Conservation (phyloP, 768 basidiomycete genomes). For the Artomyces pyxidatus region DNA sequence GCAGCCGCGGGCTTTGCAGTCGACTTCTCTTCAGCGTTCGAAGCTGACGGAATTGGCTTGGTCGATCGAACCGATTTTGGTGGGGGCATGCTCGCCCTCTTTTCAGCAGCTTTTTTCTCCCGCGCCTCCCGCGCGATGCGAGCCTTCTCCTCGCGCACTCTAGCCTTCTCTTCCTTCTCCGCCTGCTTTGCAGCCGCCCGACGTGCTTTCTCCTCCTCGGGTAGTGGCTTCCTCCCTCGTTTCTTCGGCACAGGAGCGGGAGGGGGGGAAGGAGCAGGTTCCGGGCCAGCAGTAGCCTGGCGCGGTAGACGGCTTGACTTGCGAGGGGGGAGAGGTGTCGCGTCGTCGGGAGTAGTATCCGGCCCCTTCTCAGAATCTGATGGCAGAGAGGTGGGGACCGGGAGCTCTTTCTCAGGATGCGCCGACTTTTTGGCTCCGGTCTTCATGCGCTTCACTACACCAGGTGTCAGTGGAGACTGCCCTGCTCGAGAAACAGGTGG, state of each 20-base stretch:
- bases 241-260: neutral
- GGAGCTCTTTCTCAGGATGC: neutral
- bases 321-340: neutral
- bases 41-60: neutral
- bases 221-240: neutral
- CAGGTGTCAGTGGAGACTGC: neutral
- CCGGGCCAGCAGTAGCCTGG: neutral
- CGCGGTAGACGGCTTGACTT: neutral
- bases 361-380: neutral
- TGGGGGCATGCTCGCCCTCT: neutral
- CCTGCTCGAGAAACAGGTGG: slow-evolving; percentile 1
- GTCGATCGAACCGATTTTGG: neutral
- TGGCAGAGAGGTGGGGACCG: neutral
- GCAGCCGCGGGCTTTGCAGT: neutral
- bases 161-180: neutral
- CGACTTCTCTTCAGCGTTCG: neutral
- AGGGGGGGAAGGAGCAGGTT: no score
- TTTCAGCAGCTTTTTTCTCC: neutral
- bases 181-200: slow-evolving; percentile 1
- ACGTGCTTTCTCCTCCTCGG: neutral
- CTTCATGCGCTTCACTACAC: slow-evolving; percentile 1
- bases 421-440: neutral
- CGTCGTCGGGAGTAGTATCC: neutral
- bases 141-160: neutral
- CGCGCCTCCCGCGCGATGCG: neutral